Evolutionary conservation across 2,329 filamentous ascomycete genomes (phyloP), one percentile per base, ranked within the genome.

Genomic region (Colletotrichum chlorophyti): DNA sequence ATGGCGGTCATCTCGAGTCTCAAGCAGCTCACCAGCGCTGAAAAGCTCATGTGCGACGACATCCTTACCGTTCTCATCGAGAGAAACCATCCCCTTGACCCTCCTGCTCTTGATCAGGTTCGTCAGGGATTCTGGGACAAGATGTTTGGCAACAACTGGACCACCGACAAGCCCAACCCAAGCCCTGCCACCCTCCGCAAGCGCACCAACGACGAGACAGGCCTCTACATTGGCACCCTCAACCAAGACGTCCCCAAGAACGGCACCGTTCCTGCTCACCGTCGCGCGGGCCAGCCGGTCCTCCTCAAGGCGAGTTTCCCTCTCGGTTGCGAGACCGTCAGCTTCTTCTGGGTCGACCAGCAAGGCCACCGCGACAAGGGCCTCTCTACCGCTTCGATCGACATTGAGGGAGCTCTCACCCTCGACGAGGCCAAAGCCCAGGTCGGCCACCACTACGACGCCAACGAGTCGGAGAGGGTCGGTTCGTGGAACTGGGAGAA

Each of bases 291-390:
- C 14, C 34, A 46, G 10, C 34, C 53, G 2, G 58, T 51, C 4
- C 32, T 46, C 3, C 37, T 52, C 27, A 52, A 60, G 17, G 46
- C 42, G 7, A 47, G 45, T 29, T 41, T 58, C 6, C 26, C 32
- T 12, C 32, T 40, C 4, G 32, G 23, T 4, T 26, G 35, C 23
- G 40, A 34, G 24, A 21, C 35, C 7, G 46, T 23, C 29, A 35
- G 24, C 21, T 58, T 60, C 47, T 35, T 41, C 40, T 60, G 58
- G 58, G 29, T 58, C 8, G 58, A 52, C n/a, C 17, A 51, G 21
- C 34, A 52, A n/a, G 47, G 29, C 37, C 53, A 58, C 23, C 31
- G 32, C 10, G 41, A 26, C 26, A 38, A 32, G 2, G 46, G 40
- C 34, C 26, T 61, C 2, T 43, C 53, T 1, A 11, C 42, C 10